Evolutionary conservation across 1,284 basidiomycete genomes (phyloP), one percentile per base, ranked within the genome.

Genomic region (Fistulinella staudtii): DNA sequence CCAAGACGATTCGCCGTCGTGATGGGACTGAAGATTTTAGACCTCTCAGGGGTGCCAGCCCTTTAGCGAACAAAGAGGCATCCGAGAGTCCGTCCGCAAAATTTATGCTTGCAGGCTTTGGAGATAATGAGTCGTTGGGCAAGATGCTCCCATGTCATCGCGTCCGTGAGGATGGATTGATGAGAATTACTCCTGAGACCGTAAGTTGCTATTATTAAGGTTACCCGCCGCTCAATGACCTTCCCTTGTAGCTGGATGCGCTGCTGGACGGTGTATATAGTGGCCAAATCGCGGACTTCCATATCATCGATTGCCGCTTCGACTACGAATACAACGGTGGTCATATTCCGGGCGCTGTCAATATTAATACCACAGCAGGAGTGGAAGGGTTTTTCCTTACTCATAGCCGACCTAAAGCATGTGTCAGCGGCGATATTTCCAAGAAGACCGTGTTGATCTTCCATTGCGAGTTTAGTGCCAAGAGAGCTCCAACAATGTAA

Each of bases 401-500:
- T 11, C 65, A 60, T 15, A 70, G 64, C 43, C 82, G 84, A 57
- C 93, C 93, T 4, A 67, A 60, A 39, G 86, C 91, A 2, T 89
- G 87, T 44, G 77, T 86, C 46, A 95, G 92, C 62, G 90, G 92
- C 18, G 85, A 92, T 52, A 55, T 68, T 2, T 69, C 69, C 44
- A 82, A 72, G 64, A 96, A 90, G 75, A 91, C 78, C 4, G 74
- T 99, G 15, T 70, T 99, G 38, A 79, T 99, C 46, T 98, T 99
- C 74, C 95, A 99, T 66, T 99, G 95, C 75, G 95, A 99, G 70
- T 98, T 97, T 63, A 94, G 90, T 59, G 85, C 80, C 30, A 96
- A 96, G 69, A 80, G 95, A 39, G 96, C 93, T 2, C 95, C 95
- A 2, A 94, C 93, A 9, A 92, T 96, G 93, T 94, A 63, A 85